A percentile compares a stretch with the other conserved stretches of the same genome.
Evolutionary conservation across 2,329 filamentous ascomycete species (phyloP).

Genomic region (Torrubiellomyces zombiae): DNA sequence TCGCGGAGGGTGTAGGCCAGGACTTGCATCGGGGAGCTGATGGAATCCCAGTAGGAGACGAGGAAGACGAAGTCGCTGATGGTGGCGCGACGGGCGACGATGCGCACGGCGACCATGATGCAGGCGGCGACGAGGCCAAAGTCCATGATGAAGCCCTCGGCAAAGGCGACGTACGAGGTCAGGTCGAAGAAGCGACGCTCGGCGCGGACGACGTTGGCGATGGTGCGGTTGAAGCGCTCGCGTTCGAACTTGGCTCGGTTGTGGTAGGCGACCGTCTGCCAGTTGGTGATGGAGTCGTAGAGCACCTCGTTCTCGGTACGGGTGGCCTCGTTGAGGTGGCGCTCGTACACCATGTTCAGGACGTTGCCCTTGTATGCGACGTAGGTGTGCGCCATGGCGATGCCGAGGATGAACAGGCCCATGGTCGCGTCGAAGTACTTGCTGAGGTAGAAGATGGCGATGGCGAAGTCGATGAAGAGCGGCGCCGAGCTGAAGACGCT

Average conservation of each 20-base stretch:
- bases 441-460: slow-evolving; percentile 44
- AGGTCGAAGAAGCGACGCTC: slow-evolving; percentile 4
- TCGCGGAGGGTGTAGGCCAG: slow-evolving; percentile 12
- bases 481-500: slow-evolving; percentile 18
- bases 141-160: slow-evolving; percentile 6
- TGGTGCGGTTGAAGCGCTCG: slow-evolving; percentile 7
- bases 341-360: slow-evolving; percentile 4
- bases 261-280: slow-evolving; percentile 34
- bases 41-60: slow-evolving; percentile 42
- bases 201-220: slow-evolving; percentile 4
- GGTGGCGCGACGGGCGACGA: slow-evolving; percentile 17
- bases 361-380: slow-evolving; percentile 6
- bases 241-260: slow-evolving; percentile 11
- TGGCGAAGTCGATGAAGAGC: slow-evolving; percentile 8
- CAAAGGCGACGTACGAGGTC: slow-evolving; percentile 3
- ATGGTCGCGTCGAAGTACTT: slow-evolving; percentile 26
- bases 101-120: slow-evolving; percentile 3
- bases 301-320: slow-evolving; percentile 7
- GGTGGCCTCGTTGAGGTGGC: slow-evolving; percentile 4
- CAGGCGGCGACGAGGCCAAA: slow-evolving; percentile 6
- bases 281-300: slow-evolving; percentile 15
- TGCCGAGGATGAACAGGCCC: slow-evolving; percentile 8
- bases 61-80: slow-evolving; percentile 38
- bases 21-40: slow-evolving; percentile 22
- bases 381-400: slow-evolving; percentile 5